These are phyloP conservation scores for Filosporella fistucella DNA, from an alignment of 495 filamentous ascomycete species.

Conservation along the genomic window DNA sequence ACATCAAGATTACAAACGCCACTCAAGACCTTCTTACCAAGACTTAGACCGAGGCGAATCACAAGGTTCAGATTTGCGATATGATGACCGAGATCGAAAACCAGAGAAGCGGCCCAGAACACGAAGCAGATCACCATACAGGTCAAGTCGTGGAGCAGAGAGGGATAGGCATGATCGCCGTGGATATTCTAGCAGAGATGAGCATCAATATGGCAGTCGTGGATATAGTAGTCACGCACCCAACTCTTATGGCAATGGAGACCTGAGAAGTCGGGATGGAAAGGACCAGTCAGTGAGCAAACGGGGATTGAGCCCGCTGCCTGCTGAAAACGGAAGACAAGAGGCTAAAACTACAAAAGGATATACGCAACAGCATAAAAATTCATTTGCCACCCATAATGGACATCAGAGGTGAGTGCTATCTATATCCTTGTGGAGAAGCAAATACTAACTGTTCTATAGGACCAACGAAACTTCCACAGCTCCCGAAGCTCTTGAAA, in stretches of 20 bases:
- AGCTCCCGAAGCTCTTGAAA: neutral
- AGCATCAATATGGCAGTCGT: conserved; percentile 26
- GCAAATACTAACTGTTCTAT: no score
- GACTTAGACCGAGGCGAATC: conserved; percentile 61
- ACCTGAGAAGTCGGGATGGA: conserved; percentile 28
- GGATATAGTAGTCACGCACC: conserved; percentile 23
- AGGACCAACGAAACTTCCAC: conserved; percentile 4
- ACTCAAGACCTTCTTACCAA: conserved; percentile 48
- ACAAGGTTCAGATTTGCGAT: conserved; percentile 38
- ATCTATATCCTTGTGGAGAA: no score
- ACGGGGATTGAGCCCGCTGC: conserved; percentile 50
- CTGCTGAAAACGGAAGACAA: conserved; percentile 51
- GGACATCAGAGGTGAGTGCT: no score
- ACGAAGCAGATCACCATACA: conserved; percentile 61
- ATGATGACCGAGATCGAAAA: conserved; percentile 46
- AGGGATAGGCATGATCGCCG: conserved; percentile 35
- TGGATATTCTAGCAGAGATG: conserved; percentile 24
- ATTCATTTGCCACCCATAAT: neutral
- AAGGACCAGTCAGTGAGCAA: conserved; percentile 66
- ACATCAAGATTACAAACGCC: conserved; percentile 38
- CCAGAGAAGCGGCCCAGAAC: conserved; percentile 61
- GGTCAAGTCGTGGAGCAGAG: conserved; percentile 36
- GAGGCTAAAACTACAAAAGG: conserved; percentile 62
- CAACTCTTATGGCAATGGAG: conserved; percentile 22
- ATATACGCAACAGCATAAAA: conserved; percentile 50